These are phyloP conservation scores for Aspergillus fumigatus DNA, from an alignment of 2,329 filamentous ascomycete species.

Conservation along the genomic window DNA sequence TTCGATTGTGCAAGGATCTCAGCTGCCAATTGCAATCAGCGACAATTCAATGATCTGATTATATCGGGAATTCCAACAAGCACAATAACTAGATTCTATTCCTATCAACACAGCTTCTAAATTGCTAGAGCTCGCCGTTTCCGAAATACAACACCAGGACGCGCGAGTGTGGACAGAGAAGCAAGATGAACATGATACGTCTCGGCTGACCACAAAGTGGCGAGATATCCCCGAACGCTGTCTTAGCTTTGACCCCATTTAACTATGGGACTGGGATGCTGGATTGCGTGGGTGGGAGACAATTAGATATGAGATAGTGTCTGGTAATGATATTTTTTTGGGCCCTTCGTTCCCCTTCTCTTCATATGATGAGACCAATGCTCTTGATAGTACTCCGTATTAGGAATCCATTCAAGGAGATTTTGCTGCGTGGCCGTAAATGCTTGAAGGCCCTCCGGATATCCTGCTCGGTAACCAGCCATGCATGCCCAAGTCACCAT, in stretches of 20 bases:
- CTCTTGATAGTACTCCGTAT: neutral
- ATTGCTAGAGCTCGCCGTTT: slow-evolving; percentile 55
- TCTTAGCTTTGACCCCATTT: slow-evolving; percentile 42
- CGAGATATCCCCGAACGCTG: slow-evolving; percentile 34
- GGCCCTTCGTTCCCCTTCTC: neutral
- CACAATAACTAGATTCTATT: neutral
- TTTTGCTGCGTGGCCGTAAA: neutral
- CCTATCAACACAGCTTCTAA: slow-evolving; percentile 36
- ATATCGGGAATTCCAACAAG: neutral
- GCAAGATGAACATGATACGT: slow-evolving; percentile 45
- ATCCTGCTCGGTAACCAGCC: neutral
- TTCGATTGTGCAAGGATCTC: neutral
- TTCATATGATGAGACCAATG: neutral
- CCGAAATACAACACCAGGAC: slow-evolving; percentile 45
- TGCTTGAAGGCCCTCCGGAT: neutral
- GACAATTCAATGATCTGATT: neutral
- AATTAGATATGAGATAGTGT: slow-evolving; percentile 19
- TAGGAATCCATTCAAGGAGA: neutral
- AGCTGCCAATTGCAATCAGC: neutral
- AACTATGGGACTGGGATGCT: slow-evolving; percentile 42
- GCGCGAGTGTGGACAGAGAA: slow-evolving; percentile 56
- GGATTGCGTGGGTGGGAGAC: slow-evolving; percentile 43
- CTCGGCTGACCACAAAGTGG: slow-evolving; percentile 19
- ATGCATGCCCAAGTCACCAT: neutral
- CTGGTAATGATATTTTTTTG: neutral